Evolutionary conservation across 495 filamentous ascomycete species (phyloP), one percentile per base, ranked within the genome.

Genomic region (Podospora bellae-mahoneyi): DNA sequence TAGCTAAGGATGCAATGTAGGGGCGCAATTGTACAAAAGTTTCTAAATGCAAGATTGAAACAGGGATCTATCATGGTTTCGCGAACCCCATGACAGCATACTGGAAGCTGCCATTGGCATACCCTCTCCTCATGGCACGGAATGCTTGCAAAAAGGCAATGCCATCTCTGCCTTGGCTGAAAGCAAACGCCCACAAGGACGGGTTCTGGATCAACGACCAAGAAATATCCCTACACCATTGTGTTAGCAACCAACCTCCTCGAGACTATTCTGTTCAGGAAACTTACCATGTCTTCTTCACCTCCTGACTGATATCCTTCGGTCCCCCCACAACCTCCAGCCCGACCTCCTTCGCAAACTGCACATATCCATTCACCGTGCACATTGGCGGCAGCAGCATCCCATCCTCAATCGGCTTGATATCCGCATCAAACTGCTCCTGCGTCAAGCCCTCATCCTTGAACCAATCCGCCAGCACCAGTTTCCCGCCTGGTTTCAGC

Each of bases 101-200:
- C 34, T 82, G 74, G 70, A 87, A 87, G 13, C 79, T 84, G 9
- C 82, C 84, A 61, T 87, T 85, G 15, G 84, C 80, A 67, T 86
- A 87, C 1, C 85, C 85, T 68, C 85, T 77, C 66, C 85, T 77
- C 85, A 87, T 87, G 5, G 85, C 84, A 26, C 84, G 78, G 71
- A 87, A 87, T 19, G 84, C 83, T 74, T 87, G 85, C 19, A 87
- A 70, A 62, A 87, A 87, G 19, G 85, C 84, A 18, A 87, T 79
- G 0, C 84, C 85, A 65, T 87, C 85, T 48, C 85, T 73, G 19
- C 85, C 85, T 66, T 87, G 85, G 32, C 83, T 81, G 44, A 84
- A 79, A 3, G 85, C 85, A 67, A 87, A 86, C 0, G 84, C 80
- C 85, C 85, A 87, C 16, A 87, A 77, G 1, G 81, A 78, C 5